Evolutionary conservation across 2,329 filamentous ascomycete genomes (phyloP), one percentile per base, ranked within the genome.

Genomic region (Exophiala viscosa): DNA sequence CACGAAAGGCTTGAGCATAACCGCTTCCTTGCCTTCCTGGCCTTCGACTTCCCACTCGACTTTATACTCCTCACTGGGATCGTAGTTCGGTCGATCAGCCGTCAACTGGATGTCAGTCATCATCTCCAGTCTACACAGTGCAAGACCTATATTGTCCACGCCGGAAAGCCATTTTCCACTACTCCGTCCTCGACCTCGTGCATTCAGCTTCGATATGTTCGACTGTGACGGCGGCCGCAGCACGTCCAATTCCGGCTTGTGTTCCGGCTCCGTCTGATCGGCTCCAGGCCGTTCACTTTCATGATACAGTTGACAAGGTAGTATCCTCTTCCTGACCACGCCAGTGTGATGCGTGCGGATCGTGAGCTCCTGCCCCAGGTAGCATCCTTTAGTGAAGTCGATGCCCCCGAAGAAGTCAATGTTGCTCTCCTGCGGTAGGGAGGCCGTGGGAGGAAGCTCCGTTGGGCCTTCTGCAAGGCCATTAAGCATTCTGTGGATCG

Each of bases 321-420:
- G 69, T 45, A 97, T 83, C 45, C 93, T 81, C 77, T 96, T 96
- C 56, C 93, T 80, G 36, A 99, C 89, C 13, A 99, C 89, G 17
- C 93, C 93, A 10, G 87, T 91, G 71, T 99, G 93, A 68, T 91
- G 87, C 1, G 93, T 99, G 38, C 93, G 86, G 60, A 97, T 96
- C 1, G 93, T 97, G 59, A 99, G 79, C 70, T 99, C 93, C 72
- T 99, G 93, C 0, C 93, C 93, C 6, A 97, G 83, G 70, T 99
- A 99, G 72, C 93, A 99, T 6, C 93, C 93, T 74, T 99, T 99
- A 66, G 84, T 84, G 74, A 93, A 99, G 71, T 96, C 89, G 60
- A 99, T 86, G 20, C 84, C 93, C 43, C 82, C 80, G 79, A 88
- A 88, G 54, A 88, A 73, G 70, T 99, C 93, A 67, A 97, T 80